phyloP scores from a whole-genome alignment of 805 yeast genomes.

The Lipomyces starkeyi region DNA sequence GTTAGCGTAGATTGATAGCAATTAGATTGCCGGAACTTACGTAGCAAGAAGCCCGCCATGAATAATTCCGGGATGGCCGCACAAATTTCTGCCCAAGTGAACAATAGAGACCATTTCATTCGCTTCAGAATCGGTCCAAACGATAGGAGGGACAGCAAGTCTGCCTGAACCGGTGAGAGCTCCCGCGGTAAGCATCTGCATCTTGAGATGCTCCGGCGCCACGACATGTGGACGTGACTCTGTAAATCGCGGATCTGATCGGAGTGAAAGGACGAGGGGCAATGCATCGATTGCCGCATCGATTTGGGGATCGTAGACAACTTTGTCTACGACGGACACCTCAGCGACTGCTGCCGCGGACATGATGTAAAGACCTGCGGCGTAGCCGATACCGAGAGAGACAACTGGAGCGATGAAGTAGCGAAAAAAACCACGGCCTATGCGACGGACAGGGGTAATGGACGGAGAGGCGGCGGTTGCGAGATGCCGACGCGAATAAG shows the following conservation, averaged over 20 bases:
- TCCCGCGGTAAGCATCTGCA: conserved; percentile 52
- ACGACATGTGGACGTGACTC: conserved; percentile 43
- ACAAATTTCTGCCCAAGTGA: conserved; percentile 69
- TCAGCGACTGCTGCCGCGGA: neutral
- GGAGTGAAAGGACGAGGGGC: conserved; percentile 32
- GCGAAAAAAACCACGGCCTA: neutral
- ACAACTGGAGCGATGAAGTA: conserved; percentile 17
- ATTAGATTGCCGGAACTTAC: neutral
- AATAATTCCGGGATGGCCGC: conserved; percentile 73
- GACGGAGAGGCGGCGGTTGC: neutral
- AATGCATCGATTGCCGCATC: conserved; percentile 18
- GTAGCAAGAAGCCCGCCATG: conserved; percentile 90
- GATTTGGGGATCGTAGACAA: conserved; percentile 1
- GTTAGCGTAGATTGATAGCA: neutral
- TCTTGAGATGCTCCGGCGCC: conserved; percentile 38
- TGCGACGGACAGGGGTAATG: neutral
- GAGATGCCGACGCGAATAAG: neutral
- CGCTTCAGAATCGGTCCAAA: conserved; percentile 60
- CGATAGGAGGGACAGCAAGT: conserved; percentile 71
- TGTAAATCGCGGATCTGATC: conserved; percentile 35
- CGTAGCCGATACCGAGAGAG: conserved; percentile 8
- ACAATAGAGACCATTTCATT: conserved; percentile 64
- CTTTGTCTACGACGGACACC: neutral
- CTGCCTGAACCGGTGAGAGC: conserved; percentile 78
- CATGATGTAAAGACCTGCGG: conserved; percentile 1